phyloP scores from a whole-genome alignment of 2,329 filamentous ascomycete species.

The Sporothrix inflata region DNA sequence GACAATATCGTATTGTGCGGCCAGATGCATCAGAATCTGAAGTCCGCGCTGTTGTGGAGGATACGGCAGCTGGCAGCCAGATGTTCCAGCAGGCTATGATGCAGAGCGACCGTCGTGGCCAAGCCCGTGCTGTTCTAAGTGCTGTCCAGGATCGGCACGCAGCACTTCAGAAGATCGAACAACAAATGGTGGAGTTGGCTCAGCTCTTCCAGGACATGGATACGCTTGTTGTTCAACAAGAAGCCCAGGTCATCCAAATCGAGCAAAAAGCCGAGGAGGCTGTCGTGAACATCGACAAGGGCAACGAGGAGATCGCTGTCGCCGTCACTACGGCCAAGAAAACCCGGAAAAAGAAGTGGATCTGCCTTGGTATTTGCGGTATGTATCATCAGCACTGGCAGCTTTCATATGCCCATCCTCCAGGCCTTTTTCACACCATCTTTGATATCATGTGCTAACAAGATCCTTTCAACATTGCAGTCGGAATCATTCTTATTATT shows the following conservation, averaged over 20 bases:
- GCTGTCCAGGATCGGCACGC: slow-evolving; percentile 83
- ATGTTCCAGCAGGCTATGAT: slow-evolving; percentile 88
- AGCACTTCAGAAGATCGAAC: slow-evolving; percentile 89
- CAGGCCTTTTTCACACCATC: slow-evolving; percentile 13
- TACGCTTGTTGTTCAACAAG: slow-evolving; percentile 82
- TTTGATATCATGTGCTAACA: slow-evolving; percentile 26
- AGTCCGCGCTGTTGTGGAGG: slow-evolving; percentile 75
- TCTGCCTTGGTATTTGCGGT: slow-evolving; percentile 77
- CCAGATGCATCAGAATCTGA: slow-evolving; percentile 80
- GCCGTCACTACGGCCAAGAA: slow-evolving; percentile 80
- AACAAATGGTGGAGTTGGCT: slow-evolving; percentile 83
- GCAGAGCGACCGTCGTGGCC: slow-evolving; percentile 77
- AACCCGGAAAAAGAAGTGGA: slow-evolving; percentile 95
- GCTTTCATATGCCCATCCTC: background rate
- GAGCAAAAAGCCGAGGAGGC: slow-evolving; percentile 87
- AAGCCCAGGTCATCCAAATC: slow-evolving; percentile 76
- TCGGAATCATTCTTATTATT: slow-evolving; percentile 57
- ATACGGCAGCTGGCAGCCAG: slow-evolving; percentile 70
- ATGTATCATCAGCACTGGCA: slow-evolving; percentile 39
- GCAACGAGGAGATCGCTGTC: slow-evolving; percentile 79
- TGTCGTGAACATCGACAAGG: slow-evolving; percentile 80
- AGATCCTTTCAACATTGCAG: slow-evolving; percentile 38
- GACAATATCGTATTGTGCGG: slow-evolving; percentile 87
- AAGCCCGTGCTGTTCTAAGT: slow-evolving; percentile 76
- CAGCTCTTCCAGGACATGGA: slow-evolving; percentile 91